These are phyloP conservation scores for Colletotrichum sp. DNA, from an alignment of 2,329 filamentous ascomycete genomes.

Conservation along the genomic window DNA sequence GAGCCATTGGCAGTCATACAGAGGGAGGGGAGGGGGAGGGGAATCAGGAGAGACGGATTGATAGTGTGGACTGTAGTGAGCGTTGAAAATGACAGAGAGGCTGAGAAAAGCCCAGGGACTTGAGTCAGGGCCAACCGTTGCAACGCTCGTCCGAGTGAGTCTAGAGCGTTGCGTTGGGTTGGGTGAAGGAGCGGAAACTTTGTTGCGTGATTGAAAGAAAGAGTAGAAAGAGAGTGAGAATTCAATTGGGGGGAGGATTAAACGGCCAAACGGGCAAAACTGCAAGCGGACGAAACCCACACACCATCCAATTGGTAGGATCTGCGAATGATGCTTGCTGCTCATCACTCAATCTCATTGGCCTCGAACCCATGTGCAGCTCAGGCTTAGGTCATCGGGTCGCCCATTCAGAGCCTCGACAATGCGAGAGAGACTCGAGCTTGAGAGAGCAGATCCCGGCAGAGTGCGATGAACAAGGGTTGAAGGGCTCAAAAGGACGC, in stretches of 20 bases:
- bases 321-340: conserved; percentile 9
- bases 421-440: not conserved
- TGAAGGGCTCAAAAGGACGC: not conserved
- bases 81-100: not conserved
- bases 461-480: not conserved
- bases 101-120: not conserved
- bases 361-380: not conserved
- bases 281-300: not conserved
- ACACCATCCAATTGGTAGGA: not conserved
- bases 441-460: not conserved
- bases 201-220: not conserved
- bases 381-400: not conserved
- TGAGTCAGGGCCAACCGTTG: not conserved
- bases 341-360: conserved; percentile 9
- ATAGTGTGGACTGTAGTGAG: not conserved
- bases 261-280: not conserved
- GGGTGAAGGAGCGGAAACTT: not conserved
- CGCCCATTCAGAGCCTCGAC: not conserved
- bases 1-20: not conserved
- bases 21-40: not conserved
- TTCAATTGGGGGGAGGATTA: not conserved
- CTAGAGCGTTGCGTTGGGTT: not conserved
- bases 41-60: not conserved
- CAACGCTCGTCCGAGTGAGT: not conserved
- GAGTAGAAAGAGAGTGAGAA: not conserved